Base-by-base conservation (phyloP, 192 early-diverging fungal genomes). In the Entophlyctis luteolus region DNA sequence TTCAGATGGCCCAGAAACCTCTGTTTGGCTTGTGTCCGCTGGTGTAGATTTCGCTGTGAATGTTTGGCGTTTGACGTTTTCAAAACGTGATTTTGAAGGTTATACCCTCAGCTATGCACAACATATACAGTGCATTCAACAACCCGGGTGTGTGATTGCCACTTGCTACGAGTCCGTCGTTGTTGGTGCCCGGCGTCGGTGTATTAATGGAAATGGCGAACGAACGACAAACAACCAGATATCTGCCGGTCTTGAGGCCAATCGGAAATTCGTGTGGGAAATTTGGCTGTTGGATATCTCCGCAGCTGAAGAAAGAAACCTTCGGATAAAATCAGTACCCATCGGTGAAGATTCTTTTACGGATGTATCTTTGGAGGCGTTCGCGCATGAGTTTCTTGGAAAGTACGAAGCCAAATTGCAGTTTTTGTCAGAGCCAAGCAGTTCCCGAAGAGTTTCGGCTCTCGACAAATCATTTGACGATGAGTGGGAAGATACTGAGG, bases 101-200 rank as follows among this genome's bases (percentile, higher is more conserved):
- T 3, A 39, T 14, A 4, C 4, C 6, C n/a, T n/a, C n/a, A n/a
- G n/a, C n/a, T n/a, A n/a, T n/a, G n/a, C n/a, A n/a, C n/a, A n/a
- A n/a, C 42, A 48, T 49, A 31, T 67, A 53, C 6, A 32, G 22
- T 37, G 14, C 10, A 29, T 67, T 10, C 35, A 10, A 10, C 65
- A 67, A 53, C 52, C 65, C 3, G 65, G 65, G 22, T 67, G 65
- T 67, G 35, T 10, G 16, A 39, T 55, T 20, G 65, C 65, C 14
- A 29, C 65, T 0, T 37, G 49, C 28, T 55, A 27, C 23, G 50
- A 55, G 28, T 12, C 23, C 22, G 29, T 14, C 20, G 14, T 67
- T 16, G 33, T 67, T 53, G 65, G 65, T 42, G 35, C 35, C 6
- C 10, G 52, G 32, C 48, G 49, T 10, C 10, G 33, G 16, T 22